Evolutionary conservation across 2,329 filamentous ascomycete genomes (phyloP).

Genomic region (Clonostachys byssicola): DNA sequence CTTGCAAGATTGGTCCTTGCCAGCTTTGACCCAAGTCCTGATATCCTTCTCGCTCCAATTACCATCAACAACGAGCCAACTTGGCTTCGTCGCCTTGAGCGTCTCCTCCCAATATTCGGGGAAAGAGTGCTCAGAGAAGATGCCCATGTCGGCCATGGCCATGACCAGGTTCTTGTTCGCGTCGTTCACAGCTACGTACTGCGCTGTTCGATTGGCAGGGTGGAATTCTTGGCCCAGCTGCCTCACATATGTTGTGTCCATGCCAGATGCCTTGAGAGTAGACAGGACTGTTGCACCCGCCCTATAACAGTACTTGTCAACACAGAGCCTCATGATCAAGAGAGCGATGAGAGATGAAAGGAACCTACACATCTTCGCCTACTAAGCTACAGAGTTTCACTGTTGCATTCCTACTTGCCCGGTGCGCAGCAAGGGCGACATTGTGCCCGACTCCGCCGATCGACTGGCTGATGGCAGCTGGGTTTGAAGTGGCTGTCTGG

Average conservation of each 20-base stretch:
- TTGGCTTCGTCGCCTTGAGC: constrained; percentile 53
- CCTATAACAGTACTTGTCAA: constrained; percentile 22
- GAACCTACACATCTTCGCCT: constrained; percentile 66
- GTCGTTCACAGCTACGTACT: constrained; percentile 90
- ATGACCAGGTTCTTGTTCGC: constrained; percentile 77
- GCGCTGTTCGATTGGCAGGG: constrained; percentile 67
- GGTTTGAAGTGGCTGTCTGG: constrained; percentile 77
- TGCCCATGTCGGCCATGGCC: constrained; percentile 94
- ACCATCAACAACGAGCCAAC: constrained; percentile 79
- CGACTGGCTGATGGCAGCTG: constrained; percentile 73
- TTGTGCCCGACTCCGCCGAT: constrained; percentile 92
- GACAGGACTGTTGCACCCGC: constrained; percentile 71
- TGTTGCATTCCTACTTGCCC: constrained; percentile 51
- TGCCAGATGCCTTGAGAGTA: constrained; percentile 58
- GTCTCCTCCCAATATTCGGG: constrained; percentile 56
- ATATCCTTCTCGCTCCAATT: constrained; percentile 75
- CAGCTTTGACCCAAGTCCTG: constrained; percentile 61
- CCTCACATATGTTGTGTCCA: constrained; percentile 62
- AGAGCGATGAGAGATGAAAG: too few species aligned
- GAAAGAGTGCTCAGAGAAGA: constrained; percentile 59
- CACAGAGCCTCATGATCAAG: background rate
- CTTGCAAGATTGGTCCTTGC: constrained; percentile 45
- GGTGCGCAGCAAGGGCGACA: constrained; percentile 78
- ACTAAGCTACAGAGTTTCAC: constrained; percentile 78
- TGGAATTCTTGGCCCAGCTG: constrained; percentile 42